Evolutionary conservation across 2,329 filamentous ascomycete species (phyloP).

Genomic region (Cryphonectria naterciae): DNA sequence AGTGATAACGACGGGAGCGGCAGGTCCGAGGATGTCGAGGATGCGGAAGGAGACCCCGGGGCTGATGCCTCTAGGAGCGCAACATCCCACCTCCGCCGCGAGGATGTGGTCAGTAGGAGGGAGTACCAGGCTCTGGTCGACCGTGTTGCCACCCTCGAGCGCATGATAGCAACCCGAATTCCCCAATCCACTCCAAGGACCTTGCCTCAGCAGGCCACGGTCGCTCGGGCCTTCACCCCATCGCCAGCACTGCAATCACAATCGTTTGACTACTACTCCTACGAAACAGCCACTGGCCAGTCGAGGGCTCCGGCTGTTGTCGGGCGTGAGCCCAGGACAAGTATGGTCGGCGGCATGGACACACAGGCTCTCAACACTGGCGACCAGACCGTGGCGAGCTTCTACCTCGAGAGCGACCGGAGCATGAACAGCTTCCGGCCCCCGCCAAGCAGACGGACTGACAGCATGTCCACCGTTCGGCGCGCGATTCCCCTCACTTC

Average conservation of each 20-base stretch:
- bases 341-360: slow-evolving; percentile 3
- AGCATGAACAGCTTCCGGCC: slow-evolving; percentile 12
- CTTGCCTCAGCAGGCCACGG: slow-evolving; percentile 18
- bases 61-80: not conserved
- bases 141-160: slow-evolving; percentile 25
- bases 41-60: slow-evolving; percentile 19
- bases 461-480: slow-evolving; percentile 20
- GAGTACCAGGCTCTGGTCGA: slow-evolving; percentile 24
- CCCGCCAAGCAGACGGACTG: slow-evolving; percentile 1
- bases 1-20: not conserved
- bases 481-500: slow-evolving; percentile 11
- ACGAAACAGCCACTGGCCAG: slow-evolving; percentile 6
- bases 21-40: slow-evolving; percentile 1
- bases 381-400: slow-evolving; percentile 14
- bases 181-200: slow-evolving; percentile 20
- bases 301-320: not conserved
- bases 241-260: slow-evolving; percentile 19
- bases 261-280: slow-evolving; percentile 21
- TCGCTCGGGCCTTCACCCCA: slow-evolving; percentile 20
- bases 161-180: slow-evolving; percentile 1
- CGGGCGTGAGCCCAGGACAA: slow-evolving; percentile 6
- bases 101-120: slow-evolving; percentile 13
- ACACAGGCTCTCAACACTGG: slow-evolving; percentile 5
- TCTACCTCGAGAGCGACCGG: slow-evolving; percentile 17
- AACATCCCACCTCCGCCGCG: not conserved